These are phyloP conservation scores for Naganishia cerealis DNA, from an alignment of 1,284 basidiomycete genomes.

Conservation along the genomic window DNA sequence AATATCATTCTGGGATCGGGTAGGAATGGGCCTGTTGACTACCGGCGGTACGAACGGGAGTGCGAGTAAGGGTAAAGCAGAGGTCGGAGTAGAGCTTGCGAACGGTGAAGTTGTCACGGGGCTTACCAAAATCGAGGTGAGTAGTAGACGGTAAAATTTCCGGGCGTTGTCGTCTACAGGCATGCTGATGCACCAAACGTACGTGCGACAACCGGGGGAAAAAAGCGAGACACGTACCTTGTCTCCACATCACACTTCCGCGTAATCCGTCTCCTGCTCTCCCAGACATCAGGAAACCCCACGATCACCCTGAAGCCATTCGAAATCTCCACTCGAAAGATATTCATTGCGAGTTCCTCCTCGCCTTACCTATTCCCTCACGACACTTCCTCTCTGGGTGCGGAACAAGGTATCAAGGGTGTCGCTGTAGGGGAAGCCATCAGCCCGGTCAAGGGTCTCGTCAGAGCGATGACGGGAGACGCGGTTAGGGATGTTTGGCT, in stretches of 20 bases:
- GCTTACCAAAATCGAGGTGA: constrained; percentile 15
- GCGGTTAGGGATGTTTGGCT: constrained; percentile 26
- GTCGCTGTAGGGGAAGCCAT: constrained; percentile 16
- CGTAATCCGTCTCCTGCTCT: constrained; percentile 19
- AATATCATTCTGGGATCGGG: constrained; percentile 28
- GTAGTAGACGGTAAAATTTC: neutral
- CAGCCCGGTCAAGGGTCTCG: constrained; percentile 11
- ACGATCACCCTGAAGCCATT: constrained; percentile 15
- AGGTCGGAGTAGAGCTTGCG: constrained; percentile 10
- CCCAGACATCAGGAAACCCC: constrained; percentile 10
- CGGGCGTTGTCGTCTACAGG: no score
- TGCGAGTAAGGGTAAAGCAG: constrained; percentile 5
- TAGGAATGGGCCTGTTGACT: constrained; percentile 15
- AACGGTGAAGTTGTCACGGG: constrained; percentile 10
- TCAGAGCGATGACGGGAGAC: constrained; percentile 7
- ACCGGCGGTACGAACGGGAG: neutral
- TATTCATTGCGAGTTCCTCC: constrained; percentile 12
- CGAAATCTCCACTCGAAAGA: constrained; percentile 19
- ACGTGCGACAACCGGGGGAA: no score
- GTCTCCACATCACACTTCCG: constrained; percentile 9
- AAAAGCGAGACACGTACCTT: constrained; percentile 20
- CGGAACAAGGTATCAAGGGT: neutral
- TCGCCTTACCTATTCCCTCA: constrained; percentile 12
- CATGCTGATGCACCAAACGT: no score
- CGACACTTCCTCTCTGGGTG: neutral